Percentiles rank a stretch among this genome's conserved stretches.
phyloP scores from a whole-genome alignment of 164 flowering plant species.

The Buxus sempervirens region DNA sequence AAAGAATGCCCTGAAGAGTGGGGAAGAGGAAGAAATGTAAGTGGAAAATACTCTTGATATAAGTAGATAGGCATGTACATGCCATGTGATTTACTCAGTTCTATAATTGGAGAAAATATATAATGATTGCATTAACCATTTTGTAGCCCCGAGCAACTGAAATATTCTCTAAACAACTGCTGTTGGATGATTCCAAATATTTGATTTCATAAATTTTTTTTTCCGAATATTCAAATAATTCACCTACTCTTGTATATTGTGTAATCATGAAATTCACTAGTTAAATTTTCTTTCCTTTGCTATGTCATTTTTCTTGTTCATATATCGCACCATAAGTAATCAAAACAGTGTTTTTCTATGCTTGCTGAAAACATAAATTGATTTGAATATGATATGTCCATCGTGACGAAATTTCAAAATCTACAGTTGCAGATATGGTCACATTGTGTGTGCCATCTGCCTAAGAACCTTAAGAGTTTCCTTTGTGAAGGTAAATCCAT shows the following conservation, averaged over 20 bases:
- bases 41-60: conserved; percentile 19
- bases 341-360: background rate
- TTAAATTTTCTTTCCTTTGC: too few species aligned
- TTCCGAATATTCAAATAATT: background rate
- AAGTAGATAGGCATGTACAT: background rate
- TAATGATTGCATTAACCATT: background rate
- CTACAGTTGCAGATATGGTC: too few species aligned
- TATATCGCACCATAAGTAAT: too few species aligned
- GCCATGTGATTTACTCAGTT: background rate
- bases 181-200: background rate
- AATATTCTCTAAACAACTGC: background rate
- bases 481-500: too few species aligned
- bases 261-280: background rate
- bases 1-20: conserved; percentile 81
- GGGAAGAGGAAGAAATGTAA: conserved; percentile 90
- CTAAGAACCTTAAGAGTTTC: too few species aligned
- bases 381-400: too few species aligned
- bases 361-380: background rate
- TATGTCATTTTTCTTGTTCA: too few species aligned
- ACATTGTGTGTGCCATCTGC: too few species aligned
- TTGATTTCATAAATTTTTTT: too few species aligned
- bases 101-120: background rate
- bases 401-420: too few species aligned
- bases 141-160: background rate
- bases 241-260: background rate